Conservation (phyloP, 2,329 filamentous ascomycete species). For the Ophiostoma novo-ulmi region DNA sequence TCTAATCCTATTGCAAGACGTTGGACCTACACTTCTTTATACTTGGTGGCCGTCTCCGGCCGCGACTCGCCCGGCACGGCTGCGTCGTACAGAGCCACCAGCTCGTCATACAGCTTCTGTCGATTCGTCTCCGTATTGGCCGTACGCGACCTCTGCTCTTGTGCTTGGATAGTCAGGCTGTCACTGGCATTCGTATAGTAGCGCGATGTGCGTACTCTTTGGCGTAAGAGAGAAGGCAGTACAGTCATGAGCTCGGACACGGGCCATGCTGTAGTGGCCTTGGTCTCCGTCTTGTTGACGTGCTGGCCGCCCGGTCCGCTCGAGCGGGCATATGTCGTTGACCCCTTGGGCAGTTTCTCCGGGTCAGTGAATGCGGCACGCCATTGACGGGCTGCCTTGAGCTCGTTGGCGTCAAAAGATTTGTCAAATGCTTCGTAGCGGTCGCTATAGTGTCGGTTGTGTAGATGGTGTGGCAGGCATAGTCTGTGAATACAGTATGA, state of each 20-base stretch:
- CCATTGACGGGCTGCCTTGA: conserved; percentile 51
- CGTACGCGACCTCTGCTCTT: conserved; percentile 48
- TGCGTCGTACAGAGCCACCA: conserved; percentile 44
- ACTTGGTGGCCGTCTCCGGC: conserved; percentile 44
- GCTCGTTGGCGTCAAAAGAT: conserved; percentile 45
- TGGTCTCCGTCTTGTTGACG: conserved; percentile 61
- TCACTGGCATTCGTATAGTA: conserved; percentile 51
- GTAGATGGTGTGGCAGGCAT: not conserved
- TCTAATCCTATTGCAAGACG: no score
- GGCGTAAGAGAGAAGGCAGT: conserved; percentile 47
- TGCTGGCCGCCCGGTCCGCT: conserved; percentile 58
- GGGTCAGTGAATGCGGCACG: conserved; percentile 40
- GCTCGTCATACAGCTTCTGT: conserved; percentile 44
- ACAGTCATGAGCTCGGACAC: conserved; percentile 42
- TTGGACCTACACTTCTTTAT: conserved; percentile 43
- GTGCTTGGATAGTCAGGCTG: conserved; percentile 51
- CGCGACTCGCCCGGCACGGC: conserved; percentile 45
- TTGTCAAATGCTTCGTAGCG: conserved; percentile 46
- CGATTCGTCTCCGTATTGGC: conserved; percentile 52
- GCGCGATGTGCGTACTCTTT: conserved; percentile 45
- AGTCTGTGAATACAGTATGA: not conserved
- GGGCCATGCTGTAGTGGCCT: conserved; percentile 51
- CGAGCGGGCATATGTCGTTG: conserved; percentile 52
- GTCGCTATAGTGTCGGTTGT: conserved; percentile 26
- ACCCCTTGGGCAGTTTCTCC: conserved; percentile 45